These are phyloP conservation scores for Camellia sinensis DNA, from an alignment of 148 eudicot species.

Conservation along the genomic window DNA sequence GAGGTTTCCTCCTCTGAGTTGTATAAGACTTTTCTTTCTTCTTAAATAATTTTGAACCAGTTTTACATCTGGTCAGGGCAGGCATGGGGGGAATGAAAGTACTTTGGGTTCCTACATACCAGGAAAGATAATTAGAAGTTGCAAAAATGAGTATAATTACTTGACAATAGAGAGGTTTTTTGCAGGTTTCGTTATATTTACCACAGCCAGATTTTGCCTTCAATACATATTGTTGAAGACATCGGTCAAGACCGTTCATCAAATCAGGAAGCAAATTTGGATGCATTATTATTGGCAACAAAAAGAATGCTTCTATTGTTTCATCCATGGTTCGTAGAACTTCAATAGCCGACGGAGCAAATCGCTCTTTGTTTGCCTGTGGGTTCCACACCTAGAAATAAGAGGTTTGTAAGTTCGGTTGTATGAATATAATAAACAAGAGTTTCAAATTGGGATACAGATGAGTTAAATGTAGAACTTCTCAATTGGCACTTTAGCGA, in stretches of 20 bases:
- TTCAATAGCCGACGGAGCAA: conserved; percentile 86
- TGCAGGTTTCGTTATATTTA: conserved; percentile 24
- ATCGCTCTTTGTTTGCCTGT: conserved; percentile 67
- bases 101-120: conserved; percentile 53
- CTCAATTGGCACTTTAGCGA: not conserved
- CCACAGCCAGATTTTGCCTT: conserved; percentile 89
- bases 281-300: conserved; percentile 84
- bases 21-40: conserved; percentile 59
- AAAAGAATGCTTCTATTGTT: conserved; percentile 83
- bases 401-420: conserved; percentile 3
- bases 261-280: conserved; percentile 67
- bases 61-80: conserved; percentile 73
- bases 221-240: conserved; percentile 64
- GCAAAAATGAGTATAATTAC: not conserved
- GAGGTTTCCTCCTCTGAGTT: conserved; percentile 51
- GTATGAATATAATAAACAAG: not conserved
- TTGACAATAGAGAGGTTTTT: not conserved
- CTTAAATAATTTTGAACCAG: conserved; percentile 75
- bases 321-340: conserved; percentile 77
- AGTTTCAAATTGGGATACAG: conserved; percentile 1
- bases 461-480: not conserved
- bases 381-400: conserved; percentile 71
- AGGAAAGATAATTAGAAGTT: conserved; percentile 8
- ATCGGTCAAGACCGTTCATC: conserved; percentile 67
- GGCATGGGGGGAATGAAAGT: conserved; percentile 67